phyloP scores from a whole-genome alignment of 768 basidiomycete species.

The Stropharia rugosoannulata region DNA sequence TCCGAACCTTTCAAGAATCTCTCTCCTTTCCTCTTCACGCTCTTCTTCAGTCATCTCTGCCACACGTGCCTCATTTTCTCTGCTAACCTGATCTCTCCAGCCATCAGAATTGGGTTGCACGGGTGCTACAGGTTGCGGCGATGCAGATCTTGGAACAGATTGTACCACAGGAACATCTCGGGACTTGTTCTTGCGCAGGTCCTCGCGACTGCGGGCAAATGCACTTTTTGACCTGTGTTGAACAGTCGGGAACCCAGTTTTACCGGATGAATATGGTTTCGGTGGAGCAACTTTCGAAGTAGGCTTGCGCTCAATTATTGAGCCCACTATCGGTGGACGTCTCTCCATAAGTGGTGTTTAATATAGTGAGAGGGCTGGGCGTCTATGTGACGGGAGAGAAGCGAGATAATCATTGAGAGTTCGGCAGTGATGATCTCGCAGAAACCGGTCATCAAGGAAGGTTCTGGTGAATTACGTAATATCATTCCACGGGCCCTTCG shows the following conservation, averaged over 20 bases:
- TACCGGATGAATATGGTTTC: slow-evolving; percentile 24
- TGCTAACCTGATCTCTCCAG: slow-evolving; percentile 59
- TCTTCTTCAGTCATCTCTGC: slow-evolving; percentile 72
- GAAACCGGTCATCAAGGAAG: slow-evolving; percentile 5
- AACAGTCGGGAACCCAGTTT: slow-evolving; percentile 61
- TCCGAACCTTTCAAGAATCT: slow-evolving; percentile 75
- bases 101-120: slow-evolving; percentile 23
- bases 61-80: slow-evolving; percentile 65
- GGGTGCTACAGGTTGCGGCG: slow-evolving; percentile 1
- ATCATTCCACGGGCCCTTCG: background rate
- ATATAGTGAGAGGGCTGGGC: background rate
- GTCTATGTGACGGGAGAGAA: slow-evolving; percentile 1
- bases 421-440: background rate
- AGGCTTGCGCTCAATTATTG: slow-evolving; percentile 47
- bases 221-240: slow-evolving; percentile 67
- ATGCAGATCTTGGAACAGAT: slow-evolving; percentile 2
- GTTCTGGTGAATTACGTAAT: slow-evolving; percentile 25
- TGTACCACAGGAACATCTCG: slow-evolving; percentile 27
- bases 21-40: slow-evolving; percentile 58
- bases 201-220: slow-evolving; percentile 51
- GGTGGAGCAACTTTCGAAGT: slow-evolving; percentile 24
- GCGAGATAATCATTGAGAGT: slow-evolving; percentile 1
- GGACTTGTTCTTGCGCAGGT: slow-evolving; percentile 25
- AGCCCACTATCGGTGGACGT: slow-evolving; percentile 34
- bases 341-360: slow-evolving; percentile 14